These are phyloP conservation scores for Boletus sp. DNA, from an alignment of 1,284 basidiomycete species.

Conservation along the genomic window DNA sequence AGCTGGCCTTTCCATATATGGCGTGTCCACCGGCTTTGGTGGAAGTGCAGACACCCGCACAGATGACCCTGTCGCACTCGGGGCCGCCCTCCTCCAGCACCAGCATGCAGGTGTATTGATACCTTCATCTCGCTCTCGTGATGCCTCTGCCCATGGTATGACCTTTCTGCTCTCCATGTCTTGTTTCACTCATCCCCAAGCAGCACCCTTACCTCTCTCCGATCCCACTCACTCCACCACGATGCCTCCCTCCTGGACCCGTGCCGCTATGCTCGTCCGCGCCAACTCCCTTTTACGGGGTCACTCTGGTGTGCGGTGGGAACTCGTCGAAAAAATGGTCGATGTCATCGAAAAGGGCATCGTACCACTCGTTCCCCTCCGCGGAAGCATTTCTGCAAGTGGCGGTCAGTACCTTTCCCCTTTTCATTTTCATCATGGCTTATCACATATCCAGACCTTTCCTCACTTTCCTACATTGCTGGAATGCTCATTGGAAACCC, in stretches of 20 bases:
- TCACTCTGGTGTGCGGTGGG: slow-evolving; percentile 81
- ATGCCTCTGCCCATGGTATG: slow-evolving; percentile 37
- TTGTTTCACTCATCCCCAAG: slow-evolving; percentile 14
- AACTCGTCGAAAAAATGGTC: slow-evolving; percentile 77
- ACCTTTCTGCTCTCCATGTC: neutral
- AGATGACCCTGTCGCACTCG: slow-evolving; percentile 61
- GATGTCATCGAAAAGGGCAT: slow-evolving; percentile 70
- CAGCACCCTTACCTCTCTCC: slow-evolving; percentile 54
- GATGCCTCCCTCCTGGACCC: slow-evolving; percentile 91
- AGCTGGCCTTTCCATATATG: slow-evolving; percentile 69
- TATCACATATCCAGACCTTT: slow-evolving; percentile 49
- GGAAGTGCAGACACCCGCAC: slow-evolving; percentile 75
- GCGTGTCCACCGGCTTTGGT: slow-evolving; percentile 80
- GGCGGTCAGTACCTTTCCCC: slow-evolving; percentile 50
- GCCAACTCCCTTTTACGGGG: slow-evolving; percentile 87
- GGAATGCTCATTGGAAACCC: slow-evolving; percentile 76
- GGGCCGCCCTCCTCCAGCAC: slow-evolving; percentile 75
- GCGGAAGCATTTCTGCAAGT: slow-evolving; percentile 79
- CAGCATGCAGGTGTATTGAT: slow-evolving; percentile 63
- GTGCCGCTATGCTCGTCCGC: slow-evolving; percentile 81
- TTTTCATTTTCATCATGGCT: neutral
- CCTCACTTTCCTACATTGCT: slow-evolving; percentile 82
- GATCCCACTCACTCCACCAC: slow-evolving; percentile 64
- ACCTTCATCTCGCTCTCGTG: slow-evolving; percentile 24
- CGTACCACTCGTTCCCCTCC: slow-evolving; percentile 79